Evolutionary conservation across 192 early-diverging fungal genomes (phyloP), one percentile per base, ranked within the genome.

Genomic region (Coemansia sp.): DNA sequence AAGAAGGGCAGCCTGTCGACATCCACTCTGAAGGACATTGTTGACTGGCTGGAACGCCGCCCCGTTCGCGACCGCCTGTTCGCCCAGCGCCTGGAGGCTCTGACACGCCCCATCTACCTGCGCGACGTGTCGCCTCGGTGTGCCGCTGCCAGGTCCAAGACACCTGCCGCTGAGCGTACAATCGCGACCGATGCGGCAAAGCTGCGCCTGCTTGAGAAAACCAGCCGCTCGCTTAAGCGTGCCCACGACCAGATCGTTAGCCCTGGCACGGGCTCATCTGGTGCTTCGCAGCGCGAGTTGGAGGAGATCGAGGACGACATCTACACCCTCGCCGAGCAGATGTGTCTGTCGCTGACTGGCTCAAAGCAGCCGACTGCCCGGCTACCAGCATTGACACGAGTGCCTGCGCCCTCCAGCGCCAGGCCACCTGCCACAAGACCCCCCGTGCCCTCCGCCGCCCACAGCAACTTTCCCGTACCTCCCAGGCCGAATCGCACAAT

Each of bases 21-120:
- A 31, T 72, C n/a, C 53, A 77, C 25, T 3, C 11, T 77, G 13
- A 39, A 55, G 2, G 68, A 50, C 36, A 33, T 79, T 9, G 47
- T 70, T 14, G 35, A 50, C 21, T 79, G 77, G 77, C 69, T 79
- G 33, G 77, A 71, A 21, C 33, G 21, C n/a, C 63, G 60, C 16
- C 64, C n/a, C 6, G 58, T 14, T 20, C 77, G 77, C 61, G 77
- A 79, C 62, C 61, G 39, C 23, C 52, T 71, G 34, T 69, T 56
- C 39, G 42, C 65, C 6, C 57, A 71, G 61, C 64, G 72, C 9
- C 21, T 45, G 3, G 64, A 79, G 23, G 77, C 77, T 5, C 65
- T 79, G 57, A 64, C 72, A 1, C 35, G 36, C 25, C 63, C 61
- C 5, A 53, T 79, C 9, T 21, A 37, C 25, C 56, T 79, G 42